These are phyloP conservation scores for Chlamydomonas reinhardtii DNA, from an alignment of 163 green algal species.

Conservation along the genomic window DNA sequence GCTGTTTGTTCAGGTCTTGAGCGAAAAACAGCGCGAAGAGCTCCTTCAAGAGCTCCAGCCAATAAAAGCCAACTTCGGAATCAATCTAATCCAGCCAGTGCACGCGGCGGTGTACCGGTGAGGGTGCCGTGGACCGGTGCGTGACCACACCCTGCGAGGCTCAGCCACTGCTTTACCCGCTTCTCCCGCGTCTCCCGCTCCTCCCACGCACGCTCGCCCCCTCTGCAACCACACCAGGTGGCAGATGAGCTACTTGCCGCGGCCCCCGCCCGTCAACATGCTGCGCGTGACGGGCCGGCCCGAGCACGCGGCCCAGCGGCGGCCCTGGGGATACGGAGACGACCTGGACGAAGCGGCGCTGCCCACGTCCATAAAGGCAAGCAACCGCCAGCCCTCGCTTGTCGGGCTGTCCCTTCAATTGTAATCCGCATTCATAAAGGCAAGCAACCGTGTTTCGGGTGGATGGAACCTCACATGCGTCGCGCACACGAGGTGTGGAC, in stretches of 20 bases:
- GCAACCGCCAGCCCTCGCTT: neutral
- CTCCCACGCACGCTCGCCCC: neutral
- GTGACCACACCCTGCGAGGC: neutral
- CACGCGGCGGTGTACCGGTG: constrained; percentile 42
- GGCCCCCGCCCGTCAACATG: constrained; percentile 53
- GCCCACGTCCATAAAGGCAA: constrained; percentile 36
- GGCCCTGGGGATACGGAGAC: constrained; percentile 54
- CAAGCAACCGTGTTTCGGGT: no score
- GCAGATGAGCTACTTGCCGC: constrained; percentile 49
- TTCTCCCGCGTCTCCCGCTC: no score
- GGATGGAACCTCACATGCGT: no score
- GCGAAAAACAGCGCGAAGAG: neutral
- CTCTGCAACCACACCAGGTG: neutral
- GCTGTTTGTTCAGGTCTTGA: neutral
- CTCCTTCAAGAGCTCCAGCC: constrained; percentile 10
- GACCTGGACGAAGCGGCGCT: constrained; percentile 20
- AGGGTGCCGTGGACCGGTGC: no score
- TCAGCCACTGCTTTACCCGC: no score
- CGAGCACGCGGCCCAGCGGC: constrained; percentile 26
- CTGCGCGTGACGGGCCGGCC: constrained; percentile 50
- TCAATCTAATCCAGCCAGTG: constrained; percentile 27
- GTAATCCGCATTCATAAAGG: no score
- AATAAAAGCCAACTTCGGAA: constrained; percentile 12
- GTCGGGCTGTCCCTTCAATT: no score
- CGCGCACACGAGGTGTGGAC: no score